Evolutionary conservation across 805 yeast species (phyloP), one percentile per base, ranked within the genome.

Genomic region (Pichia occidentalis): DNA sequence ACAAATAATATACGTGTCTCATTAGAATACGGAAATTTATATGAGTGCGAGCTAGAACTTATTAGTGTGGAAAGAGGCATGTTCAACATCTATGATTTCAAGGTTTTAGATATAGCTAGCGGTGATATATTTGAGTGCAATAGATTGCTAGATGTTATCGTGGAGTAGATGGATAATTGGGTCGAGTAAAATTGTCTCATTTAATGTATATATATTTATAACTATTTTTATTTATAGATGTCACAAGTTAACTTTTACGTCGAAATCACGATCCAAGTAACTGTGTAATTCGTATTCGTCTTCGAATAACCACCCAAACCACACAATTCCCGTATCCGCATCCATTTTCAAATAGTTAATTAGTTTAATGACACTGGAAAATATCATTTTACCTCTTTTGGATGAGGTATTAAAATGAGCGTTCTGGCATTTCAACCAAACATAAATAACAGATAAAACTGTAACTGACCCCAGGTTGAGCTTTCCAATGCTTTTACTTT

Each of bases 121-220:
- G 85, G 88, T 3, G 88, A 82, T 40, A 71, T 75, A 2, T 67
- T 77, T 45, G 87, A 77, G 44, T 79, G 84, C 52, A 87, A 86
- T 1, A 70, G 74, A 41, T 60, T 83, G 37, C 63, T 84, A 25
- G 87, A 82, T 49, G 82, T 84, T 2, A 68, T 77, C 39, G 85
- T 83, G 7, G 61, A 61, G 8, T 58, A 45, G 46, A 17, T 21
- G 16, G 19, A 29, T 16, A n/a, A n/a, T n/a, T n/a, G n/a, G n/a
- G n/a, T n/a, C n/a, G n/a, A n/a, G n/a, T n/a, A n/a, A n/a, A n/a
- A n/a, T n/a, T n/a, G n/a, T n/a, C n/a, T n/a, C n/a, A n/a, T n/a
- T 12, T 28, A 28, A 13, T 17, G 19, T n/a, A 26, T n/a, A 26
- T 7, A 7, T 8, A 17, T 12, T n/a, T 19, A 8, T 22, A 23